Base-by-base conservation (phyloP, 2,329 filamentous ascomycete genomes). In the Fusarium bulbicola region DNA sequence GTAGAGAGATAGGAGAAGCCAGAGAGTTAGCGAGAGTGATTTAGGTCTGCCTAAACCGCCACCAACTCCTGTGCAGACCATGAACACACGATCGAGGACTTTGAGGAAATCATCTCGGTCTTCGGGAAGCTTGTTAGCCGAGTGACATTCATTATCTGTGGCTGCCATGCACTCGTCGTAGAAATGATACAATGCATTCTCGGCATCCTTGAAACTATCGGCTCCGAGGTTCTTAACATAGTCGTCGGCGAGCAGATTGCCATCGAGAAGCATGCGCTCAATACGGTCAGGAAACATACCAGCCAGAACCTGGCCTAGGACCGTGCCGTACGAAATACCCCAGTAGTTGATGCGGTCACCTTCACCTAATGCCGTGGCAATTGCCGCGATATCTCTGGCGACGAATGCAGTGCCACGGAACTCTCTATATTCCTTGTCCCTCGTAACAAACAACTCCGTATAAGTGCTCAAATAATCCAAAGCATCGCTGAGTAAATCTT, bases 341-440 rank as follows among this genome's bases (percentile, higher is more conserved):
- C 77, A 83, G 59, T 79, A 84, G 46, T 80, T 73, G 13, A 83
- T 59, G 54, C 78, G 34, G 15, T 79, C 76, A 26, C 82, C 81
- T 54, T 81, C 78, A 3, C 66, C 78, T 2, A 84, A 75, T 16
- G 79, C 81, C 21, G 84, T 80, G 11, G 74, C 56, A 58, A 84
- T 80, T 75, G 10, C 8, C 3, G 24, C 26, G 21, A 84, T 78
- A 59, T 85, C 83, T 28, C 83, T 76, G 20, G 81, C 83, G 3
- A 79, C 78, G 52, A 42, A 52, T 54, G 34, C 20, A 30, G 24
- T 54, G 24, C 34, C 50, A 40, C 26, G 36, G 20, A 39, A 28
- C 26, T 15, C 3, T 24, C 15, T 20, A 21, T 9, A 15, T 8
- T 21, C 15, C 20, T 16, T 3, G 24, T 39, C 34, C 11, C 8